Conservation (phyloP, 2,329 filamentous ascomycete genomes). For the Shiraia bambusicola region DNA sequence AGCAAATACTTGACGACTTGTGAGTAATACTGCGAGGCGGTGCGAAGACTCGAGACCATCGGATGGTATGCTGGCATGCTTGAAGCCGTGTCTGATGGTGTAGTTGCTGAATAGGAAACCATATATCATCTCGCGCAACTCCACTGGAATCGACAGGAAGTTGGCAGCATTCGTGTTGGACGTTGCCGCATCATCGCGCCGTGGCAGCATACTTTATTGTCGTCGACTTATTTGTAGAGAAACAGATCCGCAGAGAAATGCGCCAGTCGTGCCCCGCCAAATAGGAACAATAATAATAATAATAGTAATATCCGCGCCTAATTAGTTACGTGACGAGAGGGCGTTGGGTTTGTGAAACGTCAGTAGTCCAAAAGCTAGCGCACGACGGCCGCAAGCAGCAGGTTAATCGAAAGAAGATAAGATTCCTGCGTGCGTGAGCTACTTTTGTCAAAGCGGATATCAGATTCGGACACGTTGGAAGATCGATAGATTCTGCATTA, state of each 20-base stretch:
- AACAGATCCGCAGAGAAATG: too few relatives aligned
- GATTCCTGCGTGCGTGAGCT: too few relatives aligned
- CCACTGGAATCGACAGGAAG: conserved; percentile 36
- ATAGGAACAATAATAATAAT: neutral
- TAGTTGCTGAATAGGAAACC: conserved; percentile 35
- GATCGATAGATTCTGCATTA: conserved; percentile 12
- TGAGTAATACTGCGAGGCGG: conserved; percentile 35
- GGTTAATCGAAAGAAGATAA: too few relatives aligned
- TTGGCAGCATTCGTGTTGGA: conserved; percentile 18
- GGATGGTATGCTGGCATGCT: conserved; percentile 9
- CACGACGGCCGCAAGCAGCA: too few relatives aligned
- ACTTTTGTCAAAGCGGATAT: neutral
- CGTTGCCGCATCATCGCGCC: conserved; percentile 5
- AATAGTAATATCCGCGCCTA: neutral
- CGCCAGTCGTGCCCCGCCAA: conserved; percentile 1
- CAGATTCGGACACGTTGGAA: conserved; percentile 5
- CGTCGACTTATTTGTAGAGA: conserved; percentile 1
- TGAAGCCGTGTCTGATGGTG: conserved; percentile 34
- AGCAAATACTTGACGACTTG: conserved; percentile 30
- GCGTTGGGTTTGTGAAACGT: too few relatives aligned
- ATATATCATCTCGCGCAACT: conserved; percentile 40
- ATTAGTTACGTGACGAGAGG: neutral
- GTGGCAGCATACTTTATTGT: conserved; percentile 3
- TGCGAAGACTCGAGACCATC: conserved; percentile 12
- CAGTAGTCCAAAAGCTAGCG: too few relatives aligned